Evolutionary conservation across 2,329 filamentous ascomycete genomes (phyloP).

Genomic region (Orbilia quercus): DNA sequence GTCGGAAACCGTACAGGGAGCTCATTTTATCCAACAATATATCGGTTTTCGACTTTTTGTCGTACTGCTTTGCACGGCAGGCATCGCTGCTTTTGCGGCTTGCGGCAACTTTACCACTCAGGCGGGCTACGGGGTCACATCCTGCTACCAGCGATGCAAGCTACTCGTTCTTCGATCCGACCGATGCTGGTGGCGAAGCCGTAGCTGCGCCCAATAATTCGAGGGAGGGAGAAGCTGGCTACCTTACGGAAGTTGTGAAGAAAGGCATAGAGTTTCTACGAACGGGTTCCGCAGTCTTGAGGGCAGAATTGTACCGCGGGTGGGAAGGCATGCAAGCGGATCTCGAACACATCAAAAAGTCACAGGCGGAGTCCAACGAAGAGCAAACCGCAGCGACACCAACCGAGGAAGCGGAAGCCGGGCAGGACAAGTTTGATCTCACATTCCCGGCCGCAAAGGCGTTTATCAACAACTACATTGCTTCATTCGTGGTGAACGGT

Average conservation of each 20-base stretch:
- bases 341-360: constrained; percentile 48
- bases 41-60: constrained; percentile 93
- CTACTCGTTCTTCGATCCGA: constrained; percentile 62
- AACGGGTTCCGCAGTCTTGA: constrained; percentile 80
- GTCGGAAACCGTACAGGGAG: constrained; percentile 84
- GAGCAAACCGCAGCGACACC: constrained; percentile 60
- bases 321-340: constrained; percentile 56
- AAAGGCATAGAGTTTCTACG: constrained; percentile 86
- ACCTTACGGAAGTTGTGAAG: constrained; percentile 87
- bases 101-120: constrained; percentile 66
- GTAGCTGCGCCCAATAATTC: constrained; percentile 1
- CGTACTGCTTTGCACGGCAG: constrained; percentile 92
- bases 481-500: constrained; percentile 76
- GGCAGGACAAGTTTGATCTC: constrained; percentile 58
- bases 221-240: constrained; percentile 48
- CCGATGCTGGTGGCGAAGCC: constrained; percentile 56
- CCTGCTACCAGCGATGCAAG: constrained; percentile 60
- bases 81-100: constrained; percentile 82
- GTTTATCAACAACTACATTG: constrained; percentile 77
- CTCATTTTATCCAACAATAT: constrained; percentile 95
- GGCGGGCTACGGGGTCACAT: constrained; percentile 60
- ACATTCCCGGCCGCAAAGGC: constrained; percentile 64
- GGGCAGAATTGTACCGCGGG: constrained; percentile 78
- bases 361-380: constrained; percentile 64
- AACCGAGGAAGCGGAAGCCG: constrained; percentile 60